Base-by-base conservation (phyloP, 202 grass and related monocot species). In the Bolboschoenoplectus hybrid region DNA sequence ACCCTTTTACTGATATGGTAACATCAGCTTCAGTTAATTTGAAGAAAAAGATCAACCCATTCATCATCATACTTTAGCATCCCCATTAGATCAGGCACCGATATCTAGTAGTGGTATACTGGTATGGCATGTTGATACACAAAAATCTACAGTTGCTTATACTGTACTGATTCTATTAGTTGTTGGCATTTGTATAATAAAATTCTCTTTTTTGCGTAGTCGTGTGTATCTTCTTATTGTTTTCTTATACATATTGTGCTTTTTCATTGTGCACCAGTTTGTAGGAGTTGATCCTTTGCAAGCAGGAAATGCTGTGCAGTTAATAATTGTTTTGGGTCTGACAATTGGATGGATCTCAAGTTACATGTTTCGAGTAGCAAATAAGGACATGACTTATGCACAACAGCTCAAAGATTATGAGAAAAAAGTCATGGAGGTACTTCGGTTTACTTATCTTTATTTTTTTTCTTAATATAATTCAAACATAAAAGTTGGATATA, bases 301-400 rank as follows among this genome's bases (percentile, higher is more conserved):
- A 91, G 93, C 96, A 63, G 96, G 96, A 19, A 98, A 98, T 85
- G 93, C 86, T 14, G 96, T 98, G 14, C 96, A 98, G 82, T 89
- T 98, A 67, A 71, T 98, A 65, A 84, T 98, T 76, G 96, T 98
- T 47, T 85, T 98, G 50, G 96, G 91, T 86, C 84, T 98, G 85
- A 98, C 93, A 63, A 87, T 98, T 53, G 93, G 93, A 38, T 98
- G 96, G 96, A 94, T 98, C 72, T 94, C 96, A 17, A 92, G 87
- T 41, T 98, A 98, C 90, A 95, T 98, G 88, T 94, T 95, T 84
- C 83, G 93, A 81, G 96, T 98, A 41, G 91, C 96, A 82, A 98
- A 92, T 92, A 98, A 98, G 81, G 96, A 98, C 80, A 98, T 98
- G 93, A 94, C 93, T 85, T 96, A 98, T 80, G 91, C 93, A 34